Percentiles rank a stretch among this genome's conserved stretches.
phyloP scores from a whole-genome alignment of 192 early-diverging fungal genomes.

The Coemansia sp. region DNA sequence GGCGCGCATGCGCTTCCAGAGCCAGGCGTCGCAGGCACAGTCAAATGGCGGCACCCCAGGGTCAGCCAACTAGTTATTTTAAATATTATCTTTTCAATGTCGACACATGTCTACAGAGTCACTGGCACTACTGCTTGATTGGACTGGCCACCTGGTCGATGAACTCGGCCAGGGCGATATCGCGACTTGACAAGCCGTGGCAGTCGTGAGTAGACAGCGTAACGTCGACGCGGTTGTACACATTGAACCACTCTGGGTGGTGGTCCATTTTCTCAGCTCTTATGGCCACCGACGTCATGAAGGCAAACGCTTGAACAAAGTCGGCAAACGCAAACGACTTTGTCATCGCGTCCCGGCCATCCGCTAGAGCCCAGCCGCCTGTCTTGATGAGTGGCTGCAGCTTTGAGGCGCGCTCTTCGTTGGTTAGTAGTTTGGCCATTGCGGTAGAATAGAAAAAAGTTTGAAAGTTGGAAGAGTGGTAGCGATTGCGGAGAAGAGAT shows the following conservation, averaged over 20 bases:
- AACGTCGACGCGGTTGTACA: constrained; percentile 90
- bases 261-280: constrained; percentile 90
- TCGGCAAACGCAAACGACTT: constrained; percentile 76
- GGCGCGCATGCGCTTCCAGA: constrained; percentile 71
- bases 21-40: constrained; percentile 33
- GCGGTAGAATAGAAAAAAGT: background rate
- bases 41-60: constrained; percentile 13
- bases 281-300: constrained; percentile 91
- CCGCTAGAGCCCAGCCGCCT: constrained; percentile 61
- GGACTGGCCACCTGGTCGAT: constrained; percentile 55
- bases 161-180: constrained; percentile 73
- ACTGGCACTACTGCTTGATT: constrained; percentile 26
- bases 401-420: constrained; percentile 19
- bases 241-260: constrained; percentile 96
- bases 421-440: constrained; percentile 28
- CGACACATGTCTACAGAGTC: background rate
- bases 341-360: constrained; percentile 66
- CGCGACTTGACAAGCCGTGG: constrained; percentile 72
- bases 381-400: constrained; percentile 27
- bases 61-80: background rate
- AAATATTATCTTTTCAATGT: background rate
- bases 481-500: background rate
- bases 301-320: constrained; percentile 88
- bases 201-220: constrained; percentile 90
- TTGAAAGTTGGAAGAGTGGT: background rate